Conservation (phyloP, 768 basidiomycete genomes). For the Suillus paluster region DNA sequence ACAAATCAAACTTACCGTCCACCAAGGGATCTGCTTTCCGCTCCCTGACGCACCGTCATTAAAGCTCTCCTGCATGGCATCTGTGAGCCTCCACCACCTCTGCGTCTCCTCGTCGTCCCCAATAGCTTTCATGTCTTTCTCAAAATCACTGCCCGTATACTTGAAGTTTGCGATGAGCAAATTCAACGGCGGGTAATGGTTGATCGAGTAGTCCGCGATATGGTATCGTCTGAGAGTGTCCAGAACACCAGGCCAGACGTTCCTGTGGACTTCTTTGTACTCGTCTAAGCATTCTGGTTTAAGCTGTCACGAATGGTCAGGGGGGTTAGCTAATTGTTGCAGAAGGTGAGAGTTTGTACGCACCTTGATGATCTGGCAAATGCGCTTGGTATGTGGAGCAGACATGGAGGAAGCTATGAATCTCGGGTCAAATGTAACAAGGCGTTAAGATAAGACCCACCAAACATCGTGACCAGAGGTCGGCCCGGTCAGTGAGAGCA, state of each 20-base stretch:
- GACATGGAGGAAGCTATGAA: too few species aligned
- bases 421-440: constrained; percentile 5
- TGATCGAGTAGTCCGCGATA: constrained; percentile 78
- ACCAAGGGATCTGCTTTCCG: constrained; percentile 72
- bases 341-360: constrained; percentile 8
- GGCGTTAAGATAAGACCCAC: not conserved
- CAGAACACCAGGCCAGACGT: constrained; percentile 74
- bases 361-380: constrained; percentile 78
- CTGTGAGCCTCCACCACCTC: constrained; percentile 75
- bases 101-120: constrained; percentile 69
- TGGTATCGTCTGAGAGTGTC: constrained; percentile 63
- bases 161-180: constrained; percentile 83
- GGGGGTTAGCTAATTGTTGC: not conserved
- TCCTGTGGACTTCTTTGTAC: constrained; percentile 60
- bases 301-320: constrained; percentile 42
- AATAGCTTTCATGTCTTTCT: constrained; percentile 65
- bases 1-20: constrained; percentile 42
- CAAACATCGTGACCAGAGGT: not conserved
- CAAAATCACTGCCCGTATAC: constrained; percentile 64
- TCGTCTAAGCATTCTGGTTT: constrained; percentile 54
- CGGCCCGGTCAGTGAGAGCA: not conserved
- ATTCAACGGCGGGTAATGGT: constrained; percentile 62
- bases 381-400: constrained; percentile 40
- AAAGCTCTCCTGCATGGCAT: constrained; percentile 79
- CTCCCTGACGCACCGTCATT: constrained; percentile 73